These are phyloP conservation scores for Diaporthe vexans DNA, from an alignment of 2,329 filamentous ascomycete genomes.

Conservation along the genomic window DNA sequence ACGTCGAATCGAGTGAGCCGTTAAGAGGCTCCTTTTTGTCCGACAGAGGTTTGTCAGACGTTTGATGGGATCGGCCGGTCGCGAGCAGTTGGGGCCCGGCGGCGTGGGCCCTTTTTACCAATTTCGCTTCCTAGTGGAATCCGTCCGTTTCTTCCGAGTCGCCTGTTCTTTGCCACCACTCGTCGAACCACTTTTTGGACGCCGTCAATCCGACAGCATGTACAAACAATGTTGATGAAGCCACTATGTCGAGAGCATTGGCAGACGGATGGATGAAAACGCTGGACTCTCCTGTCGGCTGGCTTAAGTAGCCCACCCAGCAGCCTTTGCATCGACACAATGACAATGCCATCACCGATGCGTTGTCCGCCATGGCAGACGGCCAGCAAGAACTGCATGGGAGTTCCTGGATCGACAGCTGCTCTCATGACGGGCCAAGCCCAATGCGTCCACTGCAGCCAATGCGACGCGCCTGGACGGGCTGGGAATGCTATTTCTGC, in stretches of 20 bases:
- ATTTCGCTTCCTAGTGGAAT: slow-evolving; percentile 40
- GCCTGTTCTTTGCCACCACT: slow-evolving; percentile 42
- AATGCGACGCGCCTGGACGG: slow-evolving; percentile 15
- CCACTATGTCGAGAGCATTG: slow-evolving; percentile 28
- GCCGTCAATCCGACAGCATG: slow-evolving; percentile 24
- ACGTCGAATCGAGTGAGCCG: background rate
- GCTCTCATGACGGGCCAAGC: slow-evolving; percentile 24
- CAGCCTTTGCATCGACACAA: background rate
- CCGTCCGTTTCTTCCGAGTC: slow-evolving; percentile 40
- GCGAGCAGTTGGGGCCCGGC: slow-evolving; percentile 27
- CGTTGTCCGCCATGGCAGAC: slow-evolving; percentile 21
- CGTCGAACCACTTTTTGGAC: slow-evolving; percentile 40
- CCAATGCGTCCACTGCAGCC: slow-evolving; percentile 24
- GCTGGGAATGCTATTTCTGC: slow-evolving; percentile 25
- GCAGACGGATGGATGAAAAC: background rate
- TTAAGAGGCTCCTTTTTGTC: slow-evolving; percentile 23
- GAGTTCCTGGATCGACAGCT: slow-evolving; percentile 16
- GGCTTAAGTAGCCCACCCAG: slow-evolving; percentile 20
- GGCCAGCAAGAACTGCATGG: slow-evolving; percentile 18
- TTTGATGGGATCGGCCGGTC: slow-evolving; percentile 33
- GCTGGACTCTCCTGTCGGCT: background rate
- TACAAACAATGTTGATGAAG: slow-evolving; percentile 22
- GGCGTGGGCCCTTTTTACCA: slow-evolving; percentile 39
- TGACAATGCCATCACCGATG: slow-evolving; percentile 27
- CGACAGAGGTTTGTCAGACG: slow-evolving; percentile 31